These are phyloP conservation scores for Eucalyptus leucophloia DNA, from an alignment of 345 rosid species.

Conservation along the genomic window DNA sequence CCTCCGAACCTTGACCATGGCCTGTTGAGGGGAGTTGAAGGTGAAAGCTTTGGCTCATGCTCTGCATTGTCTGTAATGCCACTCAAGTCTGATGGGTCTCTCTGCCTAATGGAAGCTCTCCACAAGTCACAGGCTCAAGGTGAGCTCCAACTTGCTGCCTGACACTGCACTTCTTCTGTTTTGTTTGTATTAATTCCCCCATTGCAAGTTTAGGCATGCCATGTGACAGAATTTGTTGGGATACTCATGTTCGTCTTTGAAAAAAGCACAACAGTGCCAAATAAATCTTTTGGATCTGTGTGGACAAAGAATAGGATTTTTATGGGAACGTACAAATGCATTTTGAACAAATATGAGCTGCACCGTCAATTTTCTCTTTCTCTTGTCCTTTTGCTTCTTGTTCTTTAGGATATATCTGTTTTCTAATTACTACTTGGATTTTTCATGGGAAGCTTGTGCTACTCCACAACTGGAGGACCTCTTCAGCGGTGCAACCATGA, in stretches of 20 bases:
- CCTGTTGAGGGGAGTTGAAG: slow-evolving; percentile 36
- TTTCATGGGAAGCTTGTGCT: slow-evolving; percentile 30
- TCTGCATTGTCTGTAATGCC: slow-evolving; percentile 75
- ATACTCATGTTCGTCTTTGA: not conserved
- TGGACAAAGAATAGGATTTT: not conserved
- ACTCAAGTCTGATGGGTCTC: slow-evolving; percentile 90
- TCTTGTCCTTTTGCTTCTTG: slow-evolving; percentile 3
- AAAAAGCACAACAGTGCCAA: not conserved
- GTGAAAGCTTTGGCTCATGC: slow-evolving; percentile 12
- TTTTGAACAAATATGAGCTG: not conserved
- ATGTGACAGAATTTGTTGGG: not conserved
- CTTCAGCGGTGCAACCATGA: slow-evolving; percentile 42
- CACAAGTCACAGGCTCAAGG: slow-evolving; percentile 67
- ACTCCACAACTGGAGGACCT: slow-evolving; percentile 88
- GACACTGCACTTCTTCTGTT: not conserved
- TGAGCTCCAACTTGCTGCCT: not conserved
- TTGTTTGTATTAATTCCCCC: not conserved
- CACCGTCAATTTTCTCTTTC: not conserved
- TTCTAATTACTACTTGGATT: slow-evolving; percentile 5
- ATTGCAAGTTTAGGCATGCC: not conserved
- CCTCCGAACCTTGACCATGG: slow-evolving; percentile 9
- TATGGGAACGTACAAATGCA: not conserved
- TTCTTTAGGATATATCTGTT: not conserved
- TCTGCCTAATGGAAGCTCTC: slow-evolving; percentile 82
- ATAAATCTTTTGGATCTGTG: not conserved